Base-by-base conservation (phyloP, 179 eudicot genomes). In the Spinacia oleracea region DNA sequence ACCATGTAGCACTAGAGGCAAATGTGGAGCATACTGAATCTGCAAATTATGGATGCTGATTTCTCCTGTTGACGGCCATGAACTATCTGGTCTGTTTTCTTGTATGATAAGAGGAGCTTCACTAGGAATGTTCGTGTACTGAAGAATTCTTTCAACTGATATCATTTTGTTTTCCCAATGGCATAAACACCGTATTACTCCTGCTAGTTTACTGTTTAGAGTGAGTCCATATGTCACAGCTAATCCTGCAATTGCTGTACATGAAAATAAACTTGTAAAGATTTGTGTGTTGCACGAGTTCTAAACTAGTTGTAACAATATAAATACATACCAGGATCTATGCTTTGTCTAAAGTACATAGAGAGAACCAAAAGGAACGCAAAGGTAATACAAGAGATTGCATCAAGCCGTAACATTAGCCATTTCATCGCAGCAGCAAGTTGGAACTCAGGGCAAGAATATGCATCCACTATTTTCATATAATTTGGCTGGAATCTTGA, bases 191-290 rank as follows among this genome's bases (percentile, higher is more conserved):
- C 79, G 68, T 18, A 75, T 70, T 34, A 80, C 0, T 27, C 59
- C 67, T 20, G 66, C 32, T 34, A 68, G 25, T 21, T 9, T 12
- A 31, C 7, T 34, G 27, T 43, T 80, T 23, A 80, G 8, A 1
- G 68, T 80, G 35, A 80, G 70, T 9, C 79, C 83, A 59, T 80
- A 80, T 15, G 79, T 66, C 75, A 80, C 83, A 25, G 79, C 78
- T 62, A 80, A 23, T 34, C 83, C 78, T 25, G 83, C 83, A 10
- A 72, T 78, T 21, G 76, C 81, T 78, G 81, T 23, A n/a, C 40
- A 59, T 48, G 60, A 27, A 75, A 9, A n/a, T n/a, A n/a, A n/a
- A n/a, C n/a, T n/a, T n/a, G n/a, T n/a, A n/a, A n/a, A n/a, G n/a
- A n/a, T n/a, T n/a, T n/a, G n/a, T n/a, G n/a, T n/a, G n/a, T n/a